Evolutionary conservation across 176 grass and related monocot species (phyloP), one percentile per base, ranked within the genome.

Genomic region (Avena eriantha): DNA sequence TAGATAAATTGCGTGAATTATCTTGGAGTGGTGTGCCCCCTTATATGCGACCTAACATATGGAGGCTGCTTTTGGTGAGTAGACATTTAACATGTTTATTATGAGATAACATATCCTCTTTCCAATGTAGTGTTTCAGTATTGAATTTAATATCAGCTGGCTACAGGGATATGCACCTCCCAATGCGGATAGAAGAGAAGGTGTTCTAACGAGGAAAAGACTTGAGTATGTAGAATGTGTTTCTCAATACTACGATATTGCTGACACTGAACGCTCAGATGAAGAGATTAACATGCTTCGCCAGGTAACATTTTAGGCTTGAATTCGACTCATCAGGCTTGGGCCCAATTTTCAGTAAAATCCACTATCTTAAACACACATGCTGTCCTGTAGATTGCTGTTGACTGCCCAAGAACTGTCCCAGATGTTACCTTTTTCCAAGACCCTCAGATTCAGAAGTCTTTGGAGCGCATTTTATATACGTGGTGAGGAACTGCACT

Each of bases 201-300:
- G 90, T 87, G 92, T 99, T 94, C 83, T 99, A 81, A 88, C 87
- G 16, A 93, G 97, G 55, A 99, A 99, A 93, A 88, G 97, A 77
- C 92, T 93, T 22, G 97, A 99, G 80, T 99, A 99, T 83, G 92
- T 99, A 14, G 97, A 99, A 80, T 99, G 97, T 48, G 97, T 99
- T 76, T 91, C 97, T 89, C 97, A 97, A 61, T 99, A 93, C 69
- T 93, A 99, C 34, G 94, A 99, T 78, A 91, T 99, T 91, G 87
- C 90, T 0, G 97, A 99, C 82, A 84, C 70, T 17, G 94, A 99
- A 46, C 92, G 97, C 57, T 94, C 94, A 3, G 97, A 99, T 90
- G 97, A 99, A 92, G 97, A 99, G 84, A 97, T 99, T n/a, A 99
- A 89, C 70, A 99, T 96, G 97, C 94, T 99, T 90, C 92, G 94